phyloP scores from a whole-genome alignment of 208 protist species.

The Acanthamoeba royreba region DNA sequence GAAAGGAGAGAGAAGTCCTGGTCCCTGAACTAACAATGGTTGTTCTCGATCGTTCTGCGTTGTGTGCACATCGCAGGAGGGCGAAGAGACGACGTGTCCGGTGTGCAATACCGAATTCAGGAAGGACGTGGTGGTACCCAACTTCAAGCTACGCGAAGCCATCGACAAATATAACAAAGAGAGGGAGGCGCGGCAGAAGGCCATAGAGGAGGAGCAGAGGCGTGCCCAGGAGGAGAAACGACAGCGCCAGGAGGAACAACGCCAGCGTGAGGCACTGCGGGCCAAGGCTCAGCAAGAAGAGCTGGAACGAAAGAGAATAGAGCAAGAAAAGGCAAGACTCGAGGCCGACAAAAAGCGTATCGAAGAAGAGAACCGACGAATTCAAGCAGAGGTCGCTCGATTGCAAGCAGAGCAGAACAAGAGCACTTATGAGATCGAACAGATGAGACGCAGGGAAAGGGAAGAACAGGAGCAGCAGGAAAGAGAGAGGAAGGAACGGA shows the following conservation, averaged over 20 bases:
- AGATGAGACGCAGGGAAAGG: neutral
- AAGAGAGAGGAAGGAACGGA: neutral
- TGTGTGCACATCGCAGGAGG: neutral
- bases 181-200: neutral
- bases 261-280: neutral
- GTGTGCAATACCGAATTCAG: neutral
- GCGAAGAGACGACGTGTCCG: neutral
- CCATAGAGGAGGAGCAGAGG: neutral
- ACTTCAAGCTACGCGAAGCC: conserved; percentile 1
- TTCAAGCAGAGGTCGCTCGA: neutral
- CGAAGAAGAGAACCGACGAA: neutral
- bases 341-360: neutral
- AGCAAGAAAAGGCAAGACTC: neutral
- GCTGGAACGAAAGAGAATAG: neutral
- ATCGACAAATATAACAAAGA: neutral
- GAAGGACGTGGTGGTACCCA: neutral
- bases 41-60: neutral
- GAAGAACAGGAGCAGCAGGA: neutral
- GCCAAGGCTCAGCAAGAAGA: neutral
- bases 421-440: neutral
- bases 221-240: neutral
- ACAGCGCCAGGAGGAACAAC: neutral
- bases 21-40: neutral
- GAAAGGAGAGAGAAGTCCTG: no score
- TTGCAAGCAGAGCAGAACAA: neutral